Evolutionary conservation across 306 rosid genomes (phyloP), one percentile per base, ranked within the genome.

Genomic region (Vigna nakashimae): DNA sequence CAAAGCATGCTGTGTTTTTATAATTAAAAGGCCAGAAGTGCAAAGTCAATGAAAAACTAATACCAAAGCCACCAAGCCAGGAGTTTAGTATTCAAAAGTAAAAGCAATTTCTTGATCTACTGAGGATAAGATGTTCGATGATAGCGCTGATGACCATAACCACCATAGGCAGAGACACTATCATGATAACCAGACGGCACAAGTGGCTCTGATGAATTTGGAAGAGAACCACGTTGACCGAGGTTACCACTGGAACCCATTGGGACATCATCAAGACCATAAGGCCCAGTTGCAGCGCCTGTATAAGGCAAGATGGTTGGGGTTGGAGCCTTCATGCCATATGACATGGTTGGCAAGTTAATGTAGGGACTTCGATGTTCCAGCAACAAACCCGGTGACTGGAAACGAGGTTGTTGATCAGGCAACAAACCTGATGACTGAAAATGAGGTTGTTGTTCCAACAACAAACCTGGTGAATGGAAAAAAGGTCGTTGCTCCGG

Each of bases 111-210:
- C 36, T 52, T 57, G 67, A 80, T 62, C 91, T 94, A 88, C 75
- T 81, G 88, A 49, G 89, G 90, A 87, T 87, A 82, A 89, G 85
- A 84, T 53, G 90, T 66, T 69, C 60, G 86, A 84, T 83, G 84
- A 49, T 75, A 76, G 7, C 86, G 75, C 82, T 88, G 91, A 59
- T 79, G 71, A 80, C 89, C 87, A 64, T 84, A 88, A 76, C 91
- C 90, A 83, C 83, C 86, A 80, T 86, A 80, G 53, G 83, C 79
- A 81, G 91, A 71, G 81, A 32, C 57, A 57, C 78, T 70, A 79
- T 79, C 87, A 76, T 85, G 83, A 82, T 85, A 82, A 75, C 80
- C 85, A 75, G 90, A 55, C 16, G 68, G 88, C 36, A 45, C 55
- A 77, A 82, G 81, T 15, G 85, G 77, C 77, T 87, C 90, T 51